Evolutionary conservation across 495 filamentous ascomycete genomes (phyloP), one percentile per base, ranked within the genome.

Genomic region (Emericellopsis terricola): DNA sequence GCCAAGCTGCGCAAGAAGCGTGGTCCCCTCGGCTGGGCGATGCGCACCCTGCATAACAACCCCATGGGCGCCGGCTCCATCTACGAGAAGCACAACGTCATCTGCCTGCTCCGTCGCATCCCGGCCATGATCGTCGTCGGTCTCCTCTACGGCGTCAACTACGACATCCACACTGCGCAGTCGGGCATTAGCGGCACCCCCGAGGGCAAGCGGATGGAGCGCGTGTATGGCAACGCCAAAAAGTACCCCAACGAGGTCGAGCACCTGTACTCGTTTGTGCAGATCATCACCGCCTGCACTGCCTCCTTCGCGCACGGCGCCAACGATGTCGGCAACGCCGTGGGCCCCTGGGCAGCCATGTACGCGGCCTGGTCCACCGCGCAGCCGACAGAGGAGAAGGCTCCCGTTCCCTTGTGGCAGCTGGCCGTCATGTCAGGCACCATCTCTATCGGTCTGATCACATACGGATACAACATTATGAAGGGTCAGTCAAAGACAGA

Each of bases 401-500:
- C 65, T 3, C 46, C 58, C 2, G 69, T 73, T 0, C 68, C 67
- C 3, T 44, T 68, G n/a, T 78, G 73, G 72, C 63, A 70, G 41
- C 56, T 71, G 18, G 68, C 64, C 13, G 65, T 73, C 7, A 44
- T 69, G 8, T 54, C 64, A 28, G 38, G 55, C 11, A 62, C 52
- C 38, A 69, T 74, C 42, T 70, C 62, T 4, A 38, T 68, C 31
- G 73, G 73, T 34, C 53, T 78, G 6, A 52, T 59, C 41, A 73
- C 68, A 19, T 78, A 73, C 41, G 73, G 73, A 10, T 78, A 76
- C 53, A 73, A 76, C 53, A 78, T 78, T 50, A 76, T 78, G 69
- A 33, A 26, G 21, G 34, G 21, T 36, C 8, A 46, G 19, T 11
- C 7, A 9, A 8, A 23, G 14, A 4, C 7, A 4, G 31, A 3